Base-by-base conservation (phyloP, 768 basidiomycete species). In the Russula emetica region DNA sequence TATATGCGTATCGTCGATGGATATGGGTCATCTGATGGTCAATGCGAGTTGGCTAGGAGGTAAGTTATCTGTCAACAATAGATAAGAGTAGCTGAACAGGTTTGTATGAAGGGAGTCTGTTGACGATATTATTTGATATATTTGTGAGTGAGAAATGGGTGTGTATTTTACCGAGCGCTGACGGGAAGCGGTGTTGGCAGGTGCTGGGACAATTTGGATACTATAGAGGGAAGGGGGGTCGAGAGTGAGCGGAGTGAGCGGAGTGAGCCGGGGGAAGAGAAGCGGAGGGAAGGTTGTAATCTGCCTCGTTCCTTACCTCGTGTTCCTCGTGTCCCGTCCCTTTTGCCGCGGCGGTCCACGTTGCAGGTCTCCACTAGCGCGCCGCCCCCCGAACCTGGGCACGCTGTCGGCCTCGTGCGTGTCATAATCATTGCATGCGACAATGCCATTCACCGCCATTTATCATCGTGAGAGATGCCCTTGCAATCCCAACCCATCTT, bases 1-100 rank as follows among this genome's bases (percentile, higher is more conserved):
- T 24, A 98, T 98, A 69, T 80, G 90, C 38, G 82, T 85, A 53
- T 85, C 86, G 67, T 92, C 90, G 63, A 80, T 82, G 73, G 83
- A 90, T 42, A 73, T 71, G 51, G 77, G 81, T 34, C 94, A 98
- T 78, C 73, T 98, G 62, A 77, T 90, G 60, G 85, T 82, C 67
- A 98, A 98, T 71, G 87, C 87, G 16, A 85, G 90, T 51, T 99
- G 97, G 97, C 79, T 99, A 58, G 91, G 92, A 71, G 94, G 94
- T 87, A 44, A 61, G 66, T 22, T 26, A 47, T 55, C 26, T 22
- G 42, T 40, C 62, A 34, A 32, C 40, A 44, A 52, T 53, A 16
- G 28, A 7, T 28, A 28, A 30, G 53, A 16, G 20, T 28, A n/a
- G 53, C 58, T 64, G 24, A 63, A 22, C 6, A 16, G 14, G 36